Evolutionary conservation across 1,139 yeast genomes (phyloP), one percentile per base, ranked within the genome.

Genomic region (Suhomyces bokatorum): DNA sequence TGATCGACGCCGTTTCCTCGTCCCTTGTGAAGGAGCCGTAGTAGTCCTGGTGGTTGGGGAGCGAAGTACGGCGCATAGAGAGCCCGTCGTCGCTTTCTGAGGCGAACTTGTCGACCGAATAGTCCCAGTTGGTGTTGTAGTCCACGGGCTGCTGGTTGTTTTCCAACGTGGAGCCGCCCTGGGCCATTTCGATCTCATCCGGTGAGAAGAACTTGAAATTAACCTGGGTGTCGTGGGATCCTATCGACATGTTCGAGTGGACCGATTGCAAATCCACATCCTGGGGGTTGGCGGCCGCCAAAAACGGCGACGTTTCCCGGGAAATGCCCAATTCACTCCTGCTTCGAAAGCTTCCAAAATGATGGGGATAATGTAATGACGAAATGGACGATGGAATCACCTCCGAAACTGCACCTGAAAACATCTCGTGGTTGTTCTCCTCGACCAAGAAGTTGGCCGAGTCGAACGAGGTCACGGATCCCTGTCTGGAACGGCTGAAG

Each of bases 311-410:
- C 1, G 69, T 64, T 44, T 74, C 78, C 33, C 67, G 50, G 9
- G 70, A 65, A 11, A 57, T 48, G 13, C 40, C 55, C 30, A 61
- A 58, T 20, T 51, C 65, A 58, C 60, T 57, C 17, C 63, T 57
- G 34, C 44, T 37, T 32, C 67, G 59, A 58, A 67, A 62, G 37
- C 57, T 54, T 0, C 71, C 70, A 53, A 77, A 73, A 50, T 69
- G 78, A 67, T 79, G 83, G 7, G 79, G 77, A 56, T 87, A 95
- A 60, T 89, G 97, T 61, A 91, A 87, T 1, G 96, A 81, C 1
- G 95, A 81, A 53, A 89, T 86, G 0, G 97, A 87, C 20, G 96
- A 86, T 1, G 99, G 98, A 35, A 91, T 83, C 32, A 88, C 81
- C 56, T 87, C 96, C 6, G 91, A 82, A 0, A 89, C 88, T 0